Evolutionary conservation across 495 filamentous ascomycete species (phyloP), one percentile per base, ranked within the genome.

Genomic region (Chaetomium tenue): DNA sequence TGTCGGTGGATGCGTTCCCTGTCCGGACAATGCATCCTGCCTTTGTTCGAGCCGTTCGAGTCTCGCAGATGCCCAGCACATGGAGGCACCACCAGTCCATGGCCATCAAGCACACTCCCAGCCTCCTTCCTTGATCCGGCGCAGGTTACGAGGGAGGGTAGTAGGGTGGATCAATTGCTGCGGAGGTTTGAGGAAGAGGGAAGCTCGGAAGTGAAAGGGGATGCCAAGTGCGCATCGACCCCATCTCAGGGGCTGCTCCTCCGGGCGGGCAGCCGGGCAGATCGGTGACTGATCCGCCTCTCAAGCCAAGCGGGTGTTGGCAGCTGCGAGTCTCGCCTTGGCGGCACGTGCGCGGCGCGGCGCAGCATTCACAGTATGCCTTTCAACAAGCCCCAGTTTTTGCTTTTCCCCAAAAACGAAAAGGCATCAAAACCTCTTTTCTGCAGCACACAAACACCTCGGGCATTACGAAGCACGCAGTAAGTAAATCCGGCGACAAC

Each of bases 211-310:
- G 42, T 20, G 39, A 23, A 47, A 63, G 33, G 33, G 50, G 48
- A 44, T 23, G 60, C 60, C 50, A 63, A 26, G 48, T 16, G 60
- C 23, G 37, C 46, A 4, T 40, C 16, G 46, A 37, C 46, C 28
- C 51, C 51, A 54, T 54, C 28, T 15, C 26, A 46, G 50, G 60
- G 40, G 42, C 3, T 40, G 23, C 37, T 57, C 44, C 42, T 44
- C 20, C 6, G 28, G 28, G 28, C 28, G 28, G 28, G 28, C 28
- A 30, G 28, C 22, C 52, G 48, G 56, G n/a, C 56, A 44, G 33
- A 54, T 64, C 56, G 48, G 63, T 25, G 37, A 52, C 13, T 37
- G 63, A 25, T 65, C 63, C 63, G 56, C 6, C 33, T 1, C 33
- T 8, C n/a, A n/a, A n/a, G 1, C 33, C 33, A 37, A 37, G 33